phyloP scores from a whole-genome alignment of 768 basidiomycete species.

The Leccinum olivaceopallidum region DNA sequence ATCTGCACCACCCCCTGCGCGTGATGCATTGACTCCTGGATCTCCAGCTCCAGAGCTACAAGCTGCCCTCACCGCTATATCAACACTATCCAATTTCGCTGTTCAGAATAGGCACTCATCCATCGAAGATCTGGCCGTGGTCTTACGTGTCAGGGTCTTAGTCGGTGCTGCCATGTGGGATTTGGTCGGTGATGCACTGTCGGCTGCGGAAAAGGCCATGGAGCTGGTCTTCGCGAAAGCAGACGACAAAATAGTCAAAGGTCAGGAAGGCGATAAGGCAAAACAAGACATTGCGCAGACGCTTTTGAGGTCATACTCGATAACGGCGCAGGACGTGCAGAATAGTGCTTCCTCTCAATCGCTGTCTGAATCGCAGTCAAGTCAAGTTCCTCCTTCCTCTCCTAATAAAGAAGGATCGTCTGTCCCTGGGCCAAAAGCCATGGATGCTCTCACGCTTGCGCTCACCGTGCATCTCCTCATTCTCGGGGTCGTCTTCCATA shows the following conservation, averaged over 20 bases:
- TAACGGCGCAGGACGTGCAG: slow-evolving; percentile 31
- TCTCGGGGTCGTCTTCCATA: slow-evolving; percentile 59
- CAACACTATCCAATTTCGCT: slow-evolving; percentile 35
- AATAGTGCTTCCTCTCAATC: slow-evolving; percentile 23
- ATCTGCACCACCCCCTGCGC: slow-evolving; percentile 15
- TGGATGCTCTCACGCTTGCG: slow-evolving; percentile 35
- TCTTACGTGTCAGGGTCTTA: slow-evolving; percentile 59
- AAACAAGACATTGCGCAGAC: slow-evolving; percentile 14
- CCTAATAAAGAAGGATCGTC: slow-evolving; percentile 3
- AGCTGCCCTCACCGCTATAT: slow-evolving; percentile 33
- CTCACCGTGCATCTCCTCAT: slow-evolving; percentile 63
- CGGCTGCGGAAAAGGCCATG: slow-evolving; percentile 50
- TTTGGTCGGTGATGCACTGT: slow-evolving; percentile 48
- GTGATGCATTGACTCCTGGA: slow-evolving; percentile 1
- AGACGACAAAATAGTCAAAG: slow-evolving; percentile 8
- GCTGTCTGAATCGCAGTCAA: slow-evolving; percentile 17
- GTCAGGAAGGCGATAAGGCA: slow-evolving; percentile 6
- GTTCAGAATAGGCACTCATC: slow-evolving; percentile 37
- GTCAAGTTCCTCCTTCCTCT: neutral
- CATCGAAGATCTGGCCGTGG: slow-evolving; percentile 50
- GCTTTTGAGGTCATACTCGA: slow-evolving; percentile 32
- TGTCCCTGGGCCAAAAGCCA: slow-evolving; percentile 21
- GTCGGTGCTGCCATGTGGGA: slow-evolving; percentile 57
- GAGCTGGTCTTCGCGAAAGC: slow-evolving; percentile 35
- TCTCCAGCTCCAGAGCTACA: slow-evolving; percentile 25